These are phyloP conservation scores for Phytophthora quininea DNA, from an alignment of 352 stramenopile species.

Conservation along the genomic window DNA sequence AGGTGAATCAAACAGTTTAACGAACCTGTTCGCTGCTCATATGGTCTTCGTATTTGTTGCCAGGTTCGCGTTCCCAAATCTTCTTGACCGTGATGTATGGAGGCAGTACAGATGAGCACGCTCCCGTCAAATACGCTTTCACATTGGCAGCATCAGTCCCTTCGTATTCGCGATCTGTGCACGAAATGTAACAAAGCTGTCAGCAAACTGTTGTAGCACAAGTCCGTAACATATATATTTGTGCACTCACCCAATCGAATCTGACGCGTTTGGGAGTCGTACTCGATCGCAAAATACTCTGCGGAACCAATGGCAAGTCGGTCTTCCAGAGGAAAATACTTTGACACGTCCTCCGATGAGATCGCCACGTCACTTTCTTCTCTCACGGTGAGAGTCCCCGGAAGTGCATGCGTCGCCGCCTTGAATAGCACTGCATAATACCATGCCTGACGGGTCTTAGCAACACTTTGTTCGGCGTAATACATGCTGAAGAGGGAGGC, in stretches of 20 bases:
- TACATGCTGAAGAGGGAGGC: constrained; percentile 15
- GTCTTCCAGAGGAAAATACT: constrained; percentile 68
- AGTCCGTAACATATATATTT: neutral
- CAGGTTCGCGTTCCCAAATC: constrained; percentile 76
- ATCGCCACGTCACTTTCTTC: constrained; percentile 40
- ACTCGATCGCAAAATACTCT: constrained; percentile 58
- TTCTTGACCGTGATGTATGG: constrained; percentile 70
- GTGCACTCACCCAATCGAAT: constrained; percentile 50
- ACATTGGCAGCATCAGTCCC: constrained; percentile 40
- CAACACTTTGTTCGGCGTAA: constrained; percentile 39
- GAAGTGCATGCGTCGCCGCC: constrained; percentile 53
- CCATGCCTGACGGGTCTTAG: constrained; percentile 56
- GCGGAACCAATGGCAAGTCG: constrained; percentile 58
- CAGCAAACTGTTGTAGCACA: neutral
- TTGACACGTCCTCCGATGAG: constrained; percentile 52
- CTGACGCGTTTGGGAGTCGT: constrained; percentile 42
- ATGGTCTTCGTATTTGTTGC: constrained; percentile 87
- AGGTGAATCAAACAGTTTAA: neutral
- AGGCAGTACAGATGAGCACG: constrained; percentile 47
- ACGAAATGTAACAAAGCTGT: neutral
- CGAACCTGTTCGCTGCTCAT: constrained; percentile 73
- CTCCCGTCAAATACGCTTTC: constrained; percentile 57
- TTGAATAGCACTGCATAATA: constrained; percentile 82
- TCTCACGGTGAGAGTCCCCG: constrained; percentile 52
- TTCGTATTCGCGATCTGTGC: constrained; percentile 69